A percentile compares a stretch with the other conserved stretches of the same genome.
These are phyloP conservation scores for Rhipidocladum racemiflorum DNA, from an alignment of 176 grass and related monocot genomes.

Conservation along the genomic window DNA sequence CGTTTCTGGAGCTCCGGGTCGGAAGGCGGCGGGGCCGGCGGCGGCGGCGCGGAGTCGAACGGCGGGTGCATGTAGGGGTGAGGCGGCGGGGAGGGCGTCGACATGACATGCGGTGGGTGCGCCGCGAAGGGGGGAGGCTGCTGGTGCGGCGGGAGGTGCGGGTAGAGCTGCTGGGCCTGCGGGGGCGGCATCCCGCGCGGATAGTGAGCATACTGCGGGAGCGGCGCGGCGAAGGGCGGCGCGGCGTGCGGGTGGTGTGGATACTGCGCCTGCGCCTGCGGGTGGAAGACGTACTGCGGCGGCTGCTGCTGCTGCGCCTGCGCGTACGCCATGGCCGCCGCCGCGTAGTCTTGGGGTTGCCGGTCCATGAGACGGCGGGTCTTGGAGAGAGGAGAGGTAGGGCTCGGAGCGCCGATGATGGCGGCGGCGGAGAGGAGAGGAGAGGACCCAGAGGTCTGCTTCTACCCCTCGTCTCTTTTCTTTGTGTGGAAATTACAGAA, in stretches of 20 bases:
- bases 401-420: constrained; percentile 9
- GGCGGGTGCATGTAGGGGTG: constrained; percentile 59
- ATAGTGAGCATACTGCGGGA: constrained; percentile 72
- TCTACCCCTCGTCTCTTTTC: neutral
- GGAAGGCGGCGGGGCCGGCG: constrained; percentile 50
- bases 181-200: constrained; percentile 47
- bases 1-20: constrained; percentile 93
- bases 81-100: constrained; percentile 33
- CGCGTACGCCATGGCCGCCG: constrained; percentile 74
- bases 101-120: constrained; percentile 56
- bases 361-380: constrained; percentile 53
- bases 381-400: neutral
- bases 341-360: constrained; percentile 76
- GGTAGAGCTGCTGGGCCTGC: constrained; percentile 53
- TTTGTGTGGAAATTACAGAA: constrained; percentile 9
- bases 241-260: constrained; percentile 51
- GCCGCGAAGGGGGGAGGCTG: constrained; percentile 32
- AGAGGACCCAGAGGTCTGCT: neutral
- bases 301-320: constrained; percentile 61
- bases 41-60: constrained; percentile 47
- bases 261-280: constrained; percentile 69
- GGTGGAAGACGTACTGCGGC: constrained; percentile 72
- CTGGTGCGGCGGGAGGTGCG: constrained; percentile 54
- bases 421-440: constrained; percentile 32
- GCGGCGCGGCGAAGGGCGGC: constrained; percentile 44